Percentiles rank a stretch among this genome's conserved stretches.
Conservation (phyloP, 169 alveolate species). For the Besnoitia besnoiti region DNA sequence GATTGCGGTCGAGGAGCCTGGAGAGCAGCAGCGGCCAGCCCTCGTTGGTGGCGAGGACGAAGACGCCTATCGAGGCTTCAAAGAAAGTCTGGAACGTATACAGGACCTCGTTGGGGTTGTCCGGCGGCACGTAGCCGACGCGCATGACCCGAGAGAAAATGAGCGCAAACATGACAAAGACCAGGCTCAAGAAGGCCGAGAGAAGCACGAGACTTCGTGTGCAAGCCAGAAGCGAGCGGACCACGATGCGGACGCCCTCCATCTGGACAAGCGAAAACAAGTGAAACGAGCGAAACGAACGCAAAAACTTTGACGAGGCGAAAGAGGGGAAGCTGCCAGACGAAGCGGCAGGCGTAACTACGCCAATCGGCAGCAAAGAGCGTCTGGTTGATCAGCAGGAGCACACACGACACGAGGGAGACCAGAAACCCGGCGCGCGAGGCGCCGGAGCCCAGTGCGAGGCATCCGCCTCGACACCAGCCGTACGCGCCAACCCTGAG, state of each 20-base stretch:
- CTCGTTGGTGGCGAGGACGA: slow-evolving; percentile 61
- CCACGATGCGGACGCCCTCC: slow-evolving; percentile 13
- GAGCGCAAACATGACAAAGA: background rate
- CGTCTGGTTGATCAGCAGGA: background rate
- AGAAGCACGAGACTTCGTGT: background rate
- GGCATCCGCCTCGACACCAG: background rate
- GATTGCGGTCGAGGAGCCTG: slow-evolving; percentile 38
- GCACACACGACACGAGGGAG: background rate
- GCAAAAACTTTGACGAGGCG: slow-evolving; percentile 1
- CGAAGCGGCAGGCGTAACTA: background rate
- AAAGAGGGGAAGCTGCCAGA: background rate
- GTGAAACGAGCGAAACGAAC: background rate
- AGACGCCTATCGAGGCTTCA: slow-evolving; percentile 56
- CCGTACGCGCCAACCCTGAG: background rate
- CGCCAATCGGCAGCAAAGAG: background rate
- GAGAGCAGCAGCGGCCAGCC: slow-evolving; percentile 66
- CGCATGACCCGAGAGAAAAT: background rate
- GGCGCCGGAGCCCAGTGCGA: background rate
- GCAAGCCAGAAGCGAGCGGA: slow-evolving; percentile 20
- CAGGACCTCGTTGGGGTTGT: background rate
- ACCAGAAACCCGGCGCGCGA: background rate
- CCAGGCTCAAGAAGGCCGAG: background rate
- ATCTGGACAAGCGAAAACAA: background rate
- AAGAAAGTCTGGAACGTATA: slow-evolving; percentile 7
- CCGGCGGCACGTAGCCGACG: slow-evolving; percentile 3